These are phyloP conservation scores for Themeda triandra DNA, from an alignment of 176 grass and related monocot genomes.

Conservation along the genomic window DNA sequence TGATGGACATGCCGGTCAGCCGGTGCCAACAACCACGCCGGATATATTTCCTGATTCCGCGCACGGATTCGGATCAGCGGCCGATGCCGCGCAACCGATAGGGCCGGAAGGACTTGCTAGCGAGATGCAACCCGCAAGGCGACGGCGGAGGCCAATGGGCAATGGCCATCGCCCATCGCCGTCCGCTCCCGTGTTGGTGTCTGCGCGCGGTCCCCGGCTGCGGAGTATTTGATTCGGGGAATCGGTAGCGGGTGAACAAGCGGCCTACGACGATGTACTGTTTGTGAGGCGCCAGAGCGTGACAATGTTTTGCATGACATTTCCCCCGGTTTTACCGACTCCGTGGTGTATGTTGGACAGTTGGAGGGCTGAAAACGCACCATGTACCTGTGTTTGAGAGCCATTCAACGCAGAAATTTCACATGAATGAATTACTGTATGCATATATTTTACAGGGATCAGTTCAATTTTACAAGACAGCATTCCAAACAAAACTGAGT, in stretches of 20 bases:
- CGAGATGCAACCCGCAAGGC: background rate
- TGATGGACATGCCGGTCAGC: background rate
- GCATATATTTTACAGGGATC: too few relatives aligned
- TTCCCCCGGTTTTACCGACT: background rate
- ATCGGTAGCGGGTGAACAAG: background rate
- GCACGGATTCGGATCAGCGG: background rate
- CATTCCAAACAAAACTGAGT: background rate
- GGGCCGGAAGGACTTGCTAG: background rate
- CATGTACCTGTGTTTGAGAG: too few relatives aligned
- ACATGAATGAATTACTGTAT: too few relatives aligned
- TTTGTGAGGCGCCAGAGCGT: background rate
- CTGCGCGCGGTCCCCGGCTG: background rate
- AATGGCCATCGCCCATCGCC: slow-evolving; percentile 3
- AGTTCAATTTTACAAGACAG: too few relatives aligned
- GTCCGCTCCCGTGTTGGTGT: background rate
- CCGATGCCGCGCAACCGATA: too few relatives aligned
- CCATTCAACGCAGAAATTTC: too few relatives aligned
- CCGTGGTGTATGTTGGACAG: background rate
- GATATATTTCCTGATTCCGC: slow-evolving; percentile 5
- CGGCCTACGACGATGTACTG: background rate
- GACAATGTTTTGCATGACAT: background rate
- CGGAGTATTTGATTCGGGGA: background rate
- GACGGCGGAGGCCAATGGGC: background rate
- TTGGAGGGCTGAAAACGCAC: too few relatives aligned
- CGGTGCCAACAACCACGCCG: too few relatives aligned